Evolutionary conservation across 2,329 filamentous ascomycete species (phyloP), one percentile per base, ranked within the genome.

Genomic region (Nemania sp.): DNA sequence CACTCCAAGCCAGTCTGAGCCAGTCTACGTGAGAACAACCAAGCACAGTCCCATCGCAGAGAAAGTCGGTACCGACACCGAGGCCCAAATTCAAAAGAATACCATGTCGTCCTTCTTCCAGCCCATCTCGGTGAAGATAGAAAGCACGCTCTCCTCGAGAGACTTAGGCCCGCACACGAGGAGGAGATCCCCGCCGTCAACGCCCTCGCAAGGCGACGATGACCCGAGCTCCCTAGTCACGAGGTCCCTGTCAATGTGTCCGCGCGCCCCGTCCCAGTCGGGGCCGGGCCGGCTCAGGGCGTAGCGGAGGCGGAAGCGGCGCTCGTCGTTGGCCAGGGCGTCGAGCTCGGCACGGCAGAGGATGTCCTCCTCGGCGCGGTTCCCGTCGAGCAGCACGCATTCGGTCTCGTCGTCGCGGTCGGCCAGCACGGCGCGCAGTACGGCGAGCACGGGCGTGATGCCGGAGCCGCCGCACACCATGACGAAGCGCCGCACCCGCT

Each of bases 401-500:
- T 74, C 77, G 0, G 90, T 95, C 9, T 74, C 66, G 69, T 94
- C 90, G 0, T 79, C 72, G 1, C 72, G 67, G 64, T 94, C 86
- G 47, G 83, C 80, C 73, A 92, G 83, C 0, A 96, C 84, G 0
- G 90, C 89, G 6, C 90, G 81, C 54, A 96, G 79, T 2, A 96
- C 90, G 71, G 95, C 90, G 72, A 88, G 95, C 65, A 97, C 90
- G 0, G 93, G 93, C n/a, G 93, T 97, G 70, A 97, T 90, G 0
- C 93, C 93, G n/a, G 86, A 91, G 5, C 93, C 93, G 13, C 84
- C 93, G 68, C 91, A 95, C 34, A 97, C 87, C 92, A 97, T 96
- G 71, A 90, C 80, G 74, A 97, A 91, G 12, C 82, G 83, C 54
- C 82, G 83, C 1, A 96, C 83, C 0, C 68, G 75, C 10, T 87